A percentile compares a stretch with the other conserved stretches of the same genome.
phyloP scores from a whole-genome alignment of 2,329 filamentous ascomycete species.

The Pseudonectria foliicola region DNA sequence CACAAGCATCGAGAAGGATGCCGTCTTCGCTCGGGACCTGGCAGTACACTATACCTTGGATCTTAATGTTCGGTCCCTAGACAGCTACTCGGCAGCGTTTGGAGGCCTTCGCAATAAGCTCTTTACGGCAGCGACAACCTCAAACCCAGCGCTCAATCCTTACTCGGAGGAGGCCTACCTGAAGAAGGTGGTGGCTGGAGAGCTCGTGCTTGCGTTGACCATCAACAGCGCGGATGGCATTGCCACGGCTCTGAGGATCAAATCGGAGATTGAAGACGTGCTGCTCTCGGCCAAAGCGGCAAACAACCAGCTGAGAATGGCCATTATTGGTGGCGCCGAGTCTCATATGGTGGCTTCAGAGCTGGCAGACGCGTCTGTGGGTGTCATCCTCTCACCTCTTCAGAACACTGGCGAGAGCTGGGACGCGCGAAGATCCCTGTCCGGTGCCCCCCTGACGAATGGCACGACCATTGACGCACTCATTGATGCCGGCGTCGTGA shows the following conservation, averaged over 20 bases:
- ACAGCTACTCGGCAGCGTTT: conserved; percentile 48
- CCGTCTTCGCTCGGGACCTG: conserved; percentile 47
- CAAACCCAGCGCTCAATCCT: conserved; percentile 29
- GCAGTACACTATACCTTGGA: conserved; percentile 54
- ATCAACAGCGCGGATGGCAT: conserved; percentile 59
- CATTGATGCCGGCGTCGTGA: conserved; percentile 49
- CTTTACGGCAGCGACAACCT: conserved; percentile 38
- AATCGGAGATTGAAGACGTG: conserved; percentile 45
- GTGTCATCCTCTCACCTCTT: conserved; percentile 54
- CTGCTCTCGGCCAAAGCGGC: conserved; percentile 13
- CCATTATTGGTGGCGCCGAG: conserved; percentile 57
- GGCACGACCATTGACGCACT: conserved; percentile 54
- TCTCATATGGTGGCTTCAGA: conserved; percentile 51
- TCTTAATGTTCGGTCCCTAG: conserved; percentile 30
- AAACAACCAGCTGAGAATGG: conserved; percentile 38
- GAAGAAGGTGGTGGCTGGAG: conserved; percentile 45
- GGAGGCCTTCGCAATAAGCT: conserved; percentile 46
- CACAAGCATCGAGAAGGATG: conserved; percentile 38
- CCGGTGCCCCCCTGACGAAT: conserved; percentile 59
- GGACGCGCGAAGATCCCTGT: conserved; percentile 56
- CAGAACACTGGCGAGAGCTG: conserved; percentile 48
- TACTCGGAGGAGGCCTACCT: conserved; percentile 46
- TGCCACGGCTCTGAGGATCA: conserved; percentile 51
- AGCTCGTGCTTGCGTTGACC: conserved; percentile 48
- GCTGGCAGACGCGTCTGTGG: conserved; percentile 48